Conservation (phyloP, 140 eudicot genomes). For the Anethum foeniculum region DNA sequence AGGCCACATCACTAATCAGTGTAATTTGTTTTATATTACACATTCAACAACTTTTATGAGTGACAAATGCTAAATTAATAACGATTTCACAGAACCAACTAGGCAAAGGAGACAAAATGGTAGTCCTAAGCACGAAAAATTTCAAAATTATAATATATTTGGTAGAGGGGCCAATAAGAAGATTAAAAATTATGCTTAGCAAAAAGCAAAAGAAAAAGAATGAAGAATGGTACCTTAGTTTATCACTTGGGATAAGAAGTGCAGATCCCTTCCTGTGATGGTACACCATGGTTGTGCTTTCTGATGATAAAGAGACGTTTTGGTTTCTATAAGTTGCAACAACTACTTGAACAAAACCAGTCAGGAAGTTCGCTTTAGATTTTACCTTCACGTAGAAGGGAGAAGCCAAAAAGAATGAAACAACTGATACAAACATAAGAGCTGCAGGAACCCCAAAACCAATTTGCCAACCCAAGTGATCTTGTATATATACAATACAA, state of each 20-base stretch:
- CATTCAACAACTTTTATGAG: too few relatives aligned
- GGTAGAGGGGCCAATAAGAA: too few relatives aligned
- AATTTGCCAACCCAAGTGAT: conserved; percentile 24
- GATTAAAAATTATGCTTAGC: too few relatives aligned
- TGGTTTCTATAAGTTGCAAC: background rate
- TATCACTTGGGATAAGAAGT: conserved; percentile 1
- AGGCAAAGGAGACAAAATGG: too few relatives aligned
- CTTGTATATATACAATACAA: conserved; percentile 27
- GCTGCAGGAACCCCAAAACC: conserved; percentile 22
- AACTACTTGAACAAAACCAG: background rate
- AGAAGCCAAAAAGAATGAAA: conserved; percentile 22
- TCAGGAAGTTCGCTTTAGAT: background rate
- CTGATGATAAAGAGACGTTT: background rate
- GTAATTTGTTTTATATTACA: too few relatives aligned
- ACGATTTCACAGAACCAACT: too few relatives aligned
- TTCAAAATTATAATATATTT: background rate
- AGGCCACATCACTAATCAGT: too few relatives aligned
- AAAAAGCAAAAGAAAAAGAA: too few relatives aligned
- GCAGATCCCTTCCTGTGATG: background rate
- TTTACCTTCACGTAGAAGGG: conserved; percentile 1
- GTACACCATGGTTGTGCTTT: background rate
- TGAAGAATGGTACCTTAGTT: background rate
- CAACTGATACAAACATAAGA: conserved; percentile 20
- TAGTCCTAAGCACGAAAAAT: background rate
- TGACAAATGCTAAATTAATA: too few relatives aligned